Evolutionary conservation across 1,284 basidiomycete species (phyloP).

Genomic region (Sphaerobolus stellatus): DNA sequence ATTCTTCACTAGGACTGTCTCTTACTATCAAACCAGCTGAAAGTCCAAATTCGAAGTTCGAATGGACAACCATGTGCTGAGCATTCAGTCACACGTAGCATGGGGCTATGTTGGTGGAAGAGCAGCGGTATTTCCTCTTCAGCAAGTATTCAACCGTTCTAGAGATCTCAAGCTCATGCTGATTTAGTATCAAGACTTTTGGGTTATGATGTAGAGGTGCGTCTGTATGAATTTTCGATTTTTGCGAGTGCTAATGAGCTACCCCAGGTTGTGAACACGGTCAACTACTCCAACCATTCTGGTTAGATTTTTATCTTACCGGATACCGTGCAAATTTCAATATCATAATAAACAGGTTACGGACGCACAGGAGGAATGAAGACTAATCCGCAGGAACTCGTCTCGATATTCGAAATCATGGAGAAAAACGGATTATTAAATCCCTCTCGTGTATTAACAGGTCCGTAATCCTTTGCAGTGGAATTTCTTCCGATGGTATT

Average conservation of each 20-base stretch:
- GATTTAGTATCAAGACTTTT: conserved; percentile 48
- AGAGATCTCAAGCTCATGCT: not conserved
- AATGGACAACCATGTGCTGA: conserved; percentile 54
- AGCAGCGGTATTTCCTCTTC: conserved; percentile 93
- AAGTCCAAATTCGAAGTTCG: too few species aligned
- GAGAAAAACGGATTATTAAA: conserved; percentile 64
- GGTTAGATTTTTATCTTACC: conserved; percentile 47
- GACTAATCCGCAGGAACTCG: conserved; percentile 67
- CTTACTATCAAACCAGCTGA: too few species aligned
- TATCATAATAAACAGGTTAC: conserved; percentile 56
- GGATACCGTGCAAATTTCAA: not conserved
- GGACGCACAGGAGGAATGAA: conserved; percentile 72
- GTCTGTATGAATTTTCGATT: conserved; percentile 25
- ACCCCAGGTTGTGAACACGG: conserved; percentile 88
- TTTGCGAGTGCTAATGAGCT: conserved; percentile 16
- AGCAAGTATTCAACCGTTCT: conserved; percentile 34
- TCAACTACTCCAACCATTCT: conserved; percentile 94
- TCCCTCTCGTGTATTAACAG: conserved; percentile 71
- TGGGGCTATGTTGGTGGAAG: conserved; percentile 96
- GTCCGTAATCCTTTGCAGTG: conserved; percentile 31
- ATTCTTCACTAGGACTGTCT: too few species aligned
- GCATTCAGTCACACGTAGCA: conserved; percentile 91
- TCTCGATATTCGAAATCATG: conserved; percentile 65
- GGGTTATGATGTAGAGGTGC: conserved; percentile 95
- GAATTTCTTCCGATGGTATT: not conserved